Percentiles rank a stretch among this genome's conserved stretches.
These are phyloP conservation scores for Avicennia marina DNA, from an alignment of 257 asterid genomes.

Conservation along the genomic window DNA sequence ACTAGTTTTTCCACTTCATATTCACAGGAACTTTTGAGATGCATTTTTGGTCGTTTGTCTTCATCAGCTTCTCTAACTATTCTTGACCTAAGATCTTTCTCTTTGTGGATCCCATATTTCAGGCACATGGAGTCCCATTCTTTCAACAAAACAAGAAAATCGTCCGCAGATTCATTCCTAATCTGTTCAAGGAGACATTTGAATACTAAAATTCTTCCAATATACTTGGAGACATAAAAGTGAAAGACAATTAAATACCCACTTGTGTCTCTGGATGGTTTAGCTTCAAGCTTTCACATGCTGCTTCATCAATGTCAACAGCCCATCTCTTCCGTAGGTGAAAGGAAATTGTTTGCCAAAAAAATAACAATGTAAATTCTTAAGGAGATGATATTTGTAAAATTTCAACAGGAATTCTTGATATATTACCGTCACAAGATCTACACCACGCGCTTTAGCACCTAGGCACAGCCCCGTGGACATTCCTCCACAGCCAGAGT, in stretches of 20 bases:
- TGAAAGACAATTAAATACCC: slow-evolving; percentile 11
- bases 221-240: slow-evolving; percentile 10
- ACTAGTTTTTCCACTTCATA: slow-evolving; percentile 45
- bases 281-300: slow-evolving; percentile 42
- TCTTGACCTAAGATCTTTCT: slow-evolving; percentile 25
- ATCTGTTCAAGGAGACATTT: slow-evolving; percentile 31
- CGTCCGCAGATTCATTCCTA: slow-evolving; percentile 43
- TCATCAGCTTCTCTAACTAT: slow-evolving; percentile 16
- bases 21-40: slow-evolving; percentile 21
- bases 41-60: slow-evolving; percentile 16
- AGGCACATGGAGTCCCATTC: slow-evolving; percentile 39
- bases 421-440: slow-evolving; percentile 38
- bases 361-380: slow-evolving; percentile 11
- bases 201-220: slow-evolving; percentile 15
- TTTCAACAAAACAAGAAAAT: slow-evolving; percentile 43
- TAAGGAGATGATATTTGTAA: background rate
- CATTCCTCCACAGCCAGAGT: slow-evolving; percentile 60
- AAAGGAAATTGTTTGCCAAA: slow-evolving; percentile 19
- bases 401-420: background rate
- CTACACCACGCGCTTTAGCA: slow-evolving; percentile 35
- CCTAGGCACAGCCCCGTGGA: slow-evolving; percentile 47
- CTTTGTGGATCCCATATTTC: slow-evolving; percentile 19
- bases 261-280: slow-evolving; percentile 45
- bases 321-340: slow-evolving; percentile 41
- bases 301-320: slow-evolving; percentile 37